Conservation (phyloP, 2,329 filamentous ascomycete genomes). For the Sporothrix humicola region DNA sequence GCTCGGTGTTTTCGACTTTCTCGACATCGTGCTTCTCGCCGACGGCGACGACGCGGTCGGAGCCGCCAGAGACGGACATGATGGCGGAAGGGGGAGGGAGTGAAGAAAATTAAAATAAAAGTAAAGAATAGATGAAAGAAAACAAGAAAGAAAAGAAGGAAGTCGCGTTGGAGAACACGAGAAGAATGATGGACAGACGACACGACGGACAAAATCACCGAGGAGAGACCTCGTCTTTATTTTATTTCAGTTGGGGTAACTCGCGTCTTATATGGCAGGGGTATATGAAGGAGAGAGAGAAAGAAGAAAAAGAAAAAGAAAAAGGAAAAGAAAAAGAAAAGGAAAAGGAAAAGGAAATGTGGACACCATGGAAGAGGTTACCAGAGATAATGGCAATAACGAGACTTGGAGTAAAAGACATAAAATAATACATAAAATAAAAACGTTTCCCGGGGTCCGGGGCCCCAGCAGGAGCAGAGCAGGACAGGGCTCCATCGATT, state of each 20-base stretch:
- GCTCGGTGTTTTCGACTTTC: constrained; percentile 12
- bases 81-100: background rate
- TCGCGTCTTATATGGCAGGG: background rate
- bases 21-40: constrained; percentile 28
- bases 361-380: constrained; percentile 20
- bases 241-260: background rate
- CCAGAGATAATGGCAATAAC: constrained; percentile 3
- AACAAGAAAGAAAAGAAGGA: background rate
- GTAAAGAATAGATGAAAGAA: background rate
- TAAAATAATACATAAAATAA: background rate
- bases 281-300: too few relatives aligned
- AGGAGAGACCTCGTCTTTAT: background rate
- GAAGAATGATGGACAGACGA: background rate
- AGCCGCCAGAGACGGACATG: constrained; percentile 15
- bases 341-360: background rate
- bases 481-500: background rate
- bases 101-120: background rate
- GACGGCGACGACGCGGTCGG: constrained; percentile 5
- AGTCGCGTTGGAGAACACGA: background rate
- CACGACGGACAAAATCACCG: background rate
- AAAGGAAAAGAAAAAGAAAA: background rate
- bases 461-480: too few relatives aligned
- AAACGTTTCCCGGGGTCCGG: background rate
- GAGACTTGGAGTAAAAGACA: too few relatives aligned
- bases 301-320: too few relatives aligned